Evolutionary conservation across 257 asterid genomes (phyloP).

Genomic region (Rubia yunnanensis): DNA sequence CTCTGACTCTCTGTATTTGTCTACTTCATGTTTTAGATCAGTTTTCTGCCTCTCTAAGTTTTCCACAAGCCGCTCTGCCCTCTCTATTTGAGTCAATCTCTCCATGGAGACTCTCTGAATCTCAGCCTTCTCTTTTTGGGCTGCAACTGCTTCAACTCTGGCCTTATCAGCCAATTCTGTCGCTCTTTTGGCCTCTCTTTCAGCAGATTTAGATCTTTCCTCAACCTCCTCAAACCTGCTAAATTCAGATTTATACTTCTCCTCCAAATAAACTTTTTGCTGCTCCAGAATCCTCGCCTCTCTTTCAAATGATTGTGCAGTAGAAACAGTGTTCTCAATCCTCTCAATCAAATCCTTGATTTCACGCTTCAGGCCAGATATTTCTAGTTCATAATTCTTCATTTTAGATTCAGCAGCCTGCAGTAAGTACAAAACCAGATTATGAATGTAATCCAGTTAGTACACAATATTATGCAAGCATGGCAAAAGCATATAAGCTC

Average conservation of each 20-base stretch:
- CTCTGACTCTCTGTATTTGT: conserved; percentile 51
- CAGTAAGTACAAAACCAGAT: conserved; percentile 5
- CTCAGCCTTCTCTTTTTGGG: conserved; percentile 70
- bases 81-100: conserved; percentile 70
- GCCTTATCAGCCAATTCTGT: conserved; percentile 88
- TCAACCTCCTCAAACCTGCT: conserved; percentile 68
- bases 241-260: conserved; percentile 60
- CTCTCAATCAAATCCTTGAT: conserved; percentile 56
- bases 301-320: conserved; percentile 65
- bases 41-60: conserved; percentile 56
- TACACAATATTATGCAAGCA: not conserved
- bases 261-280: conserved; percentile 72
- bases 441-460: not conserved
- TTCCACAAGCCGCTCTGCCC: conserved; percentile 65
- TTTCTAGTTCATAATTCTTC: conserved; percentile 58
- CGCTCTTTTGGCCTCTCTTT: conserved; percentile 72
- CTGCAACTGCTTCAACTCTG: conserved; percentile 78
- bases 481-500: conserved; percentile 12
- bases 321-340: conserved; percentile 44
- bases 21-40: conserved; percentile 50
- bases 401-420: conserved; percentile 93
- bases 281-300: conserved; percentile 74
- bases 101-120: conserved; percentile 74
- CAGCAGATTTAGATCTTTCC: conserved; percentile 79
- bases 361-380: conserved; percentile 45